Conservation (phyloP, 352 stramenopile species). For the Pythium monospermum region DNA sequence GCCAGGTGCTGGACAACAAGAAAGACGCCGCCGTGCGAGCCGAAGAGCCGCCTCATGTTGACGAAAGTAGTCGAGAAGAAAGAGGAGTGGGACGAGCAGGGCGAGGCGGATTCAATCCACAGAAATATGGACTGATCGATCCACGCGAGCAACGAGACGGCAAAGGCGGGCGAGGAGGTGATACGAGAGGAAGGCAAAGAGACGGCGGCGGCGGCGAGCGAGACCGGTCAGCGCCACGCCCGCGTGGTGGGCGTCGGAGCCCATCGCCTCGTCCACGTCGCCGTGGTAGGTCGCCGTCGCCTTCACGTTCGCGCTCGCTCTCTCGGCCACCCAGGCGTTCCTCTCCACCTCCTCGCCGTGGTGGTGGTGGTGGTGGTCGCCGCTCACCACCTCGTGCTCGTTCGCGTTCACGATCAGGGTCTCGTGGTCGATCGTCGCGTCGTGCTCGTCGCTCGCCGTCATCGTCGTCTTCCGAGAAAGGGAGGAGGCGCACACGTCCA, state of each 20-base stretch:
- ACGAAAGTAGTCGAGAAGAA: not conserved
- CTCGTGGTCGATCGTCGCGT: not conserved
- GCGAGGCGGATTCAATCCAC: too few species aligned
- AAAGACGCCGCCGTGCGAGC: conserved; percentile 20
- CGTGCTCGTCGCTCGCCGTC: conserved; percentile 9
- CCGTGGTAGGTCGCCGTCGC: conserved; percentile 17
- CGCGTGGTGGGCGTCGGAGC: conserved; percentile 14
- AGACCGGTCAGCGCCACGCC: conserved; percentile 8
- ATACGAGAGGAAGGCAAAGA: too few species aligned
- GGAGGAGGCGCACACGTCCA: too few species aligned
- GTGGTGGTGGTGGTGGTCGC: conserved; percentile 13
- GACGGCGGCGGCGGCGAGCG: not conserved
- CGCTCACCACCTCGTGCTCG: conserved; percentile 16
- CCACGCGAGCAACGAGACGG: not conserved
- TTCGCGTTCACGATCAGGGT: conserved; percentile 17
- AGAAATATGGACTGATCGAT: conserved; percentile 11
- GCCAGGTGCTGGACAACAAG: conserved; percentile 55
- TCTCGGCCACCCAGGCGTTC: conserved; percentile 12
- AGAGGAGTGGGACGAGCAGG: too few species aligned
- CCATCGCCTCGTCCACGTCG: not conserved
- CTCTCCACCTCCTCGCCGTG: too few species aligned
- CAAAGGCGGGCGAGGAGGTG: not conserved
- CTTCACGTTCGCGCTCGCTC: conserved; percentile 4
- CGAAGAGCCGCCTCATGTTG: too few species aligned
- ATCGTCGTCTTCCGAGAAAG: too few species aligned